Conservation (phyloP, 306 rosid genomes). For the Pyrus betulifolia region DNA sequence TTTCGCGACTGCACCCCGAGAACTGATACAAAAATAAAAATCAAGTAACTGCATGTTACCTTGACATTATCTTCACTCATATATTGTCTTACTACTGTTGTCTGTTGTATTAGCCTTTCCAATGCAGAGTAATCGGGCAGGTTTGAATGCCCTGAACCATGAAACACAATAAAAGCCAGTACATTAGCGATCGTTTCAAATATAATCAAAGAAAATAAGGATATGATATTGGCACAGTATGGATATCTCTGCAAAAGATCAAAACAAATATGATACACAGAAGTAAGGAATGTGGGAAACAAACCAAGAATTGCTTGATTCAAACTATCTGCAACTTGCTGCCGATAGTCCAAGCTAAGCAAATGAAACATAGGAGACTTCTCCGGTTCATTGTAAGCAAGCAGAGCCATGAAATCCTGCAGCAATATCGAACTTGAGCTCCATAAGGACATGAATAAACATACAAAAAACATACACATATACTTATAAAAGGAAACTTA, state of each 20-base stretch:
- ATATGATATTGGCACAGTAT: not conserved
- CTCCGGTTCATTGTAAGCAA: conserved; percentile 91
- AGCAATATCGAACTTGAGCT: conserved; percentile 3
- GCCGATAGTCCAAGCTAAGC: conserved; percentile 69
- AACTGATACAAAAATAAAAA: not conserved
- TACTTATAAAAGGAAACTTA: not conserved
- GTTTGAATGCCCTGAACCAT: conserved; percentile 56
- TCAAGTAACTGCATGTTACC: conserved; percentile 34
- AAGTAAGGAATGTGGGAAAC: conserved; percentile 21
- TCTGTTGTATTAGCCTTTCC: conserved; percentile 86
- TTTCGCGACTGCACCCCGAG: not conserved
- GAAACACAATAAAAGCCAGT: conserved; percentile 11
- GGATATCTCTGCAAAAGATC: not conserved
- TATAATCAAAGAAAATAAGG: not conserved
- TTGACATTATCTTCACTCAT: conserved; percentile 56
- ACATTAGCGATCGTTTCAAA: not conserved
- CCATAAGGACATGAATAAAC: not conserved
- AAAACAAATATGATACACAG: not conserved
- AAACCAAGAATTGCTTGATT: conserved; percentile 80
- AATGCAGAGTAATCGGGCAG: conserved; percentile 68
- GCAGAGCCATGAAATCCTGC: conserved; percentile 82
- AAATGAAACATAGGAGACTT: conserved; percentile 83
- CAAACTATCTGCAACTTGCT: conserved; percentile 68
- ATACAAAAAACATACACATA: not conserved
- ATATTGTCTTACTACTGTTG: conserved; percentile 66